Evolutionary conservation across 495 filamentous ascomycete genomes (phyloP), one percentile per base, ranked within the genome.

Genomic region (Patellaria atrata): DNA sequence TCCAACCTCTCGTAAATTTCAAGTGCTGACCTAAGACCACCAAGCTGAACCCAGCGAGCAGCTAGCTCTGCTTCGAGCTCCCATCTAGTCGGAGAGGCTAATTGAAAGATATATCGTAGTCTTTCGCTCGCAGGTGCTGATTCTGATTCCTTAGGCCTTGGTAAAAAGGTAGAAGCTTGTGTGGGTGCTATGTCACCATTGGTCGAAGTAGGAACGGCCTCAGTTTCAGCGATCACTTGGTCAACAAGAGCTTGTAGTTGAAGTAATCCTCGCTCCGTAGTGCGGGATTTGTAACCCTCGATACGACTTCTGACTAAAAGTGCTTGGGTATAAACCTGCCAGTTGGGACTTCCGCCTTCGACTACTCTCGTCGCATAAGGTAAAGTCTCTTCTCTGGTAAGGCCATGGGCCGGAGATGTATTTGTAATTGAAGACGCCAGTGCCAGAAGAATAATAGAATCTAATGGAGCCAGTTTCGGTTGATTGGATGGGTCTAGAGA

Each of bases 201-300:
- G 18, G n/a, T 14, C 11, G 26, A 10, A 19, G 13, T 10, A 33
- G 30, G 13, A n/a, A n/a, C 27, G 3, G 62, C 57, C 2, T 75
- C 67, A 0, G 86, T 96, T 32, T 94, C 86, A 0, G 82, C 82
- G 37, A 99, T 75, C 35, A 99, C 77, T 46, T 99, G 89, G 40
- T 99, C 89, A 20, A 94, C 86, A 9, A 99, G 68, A 2, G 85
- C 86, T 60, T 99, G 89, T 49, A 99, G 72, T 57, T 99, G 89
- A 4, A 99, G 62, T 2, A 99, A 73, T 5, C 85, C 75, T 37
- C 89, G 63, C 51, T 99, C 91, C 4, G 84, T 64, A 0, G 89
- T 96, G 27, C 89, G 66, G 20, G 83, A 79, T 37, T 68, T 70
- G 52, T 85, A 81, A 0, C 81, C 73, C 56, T 99, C 89, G 38